Base-by-base conservation (phyloP, 1,139 yeast genomes). In the Magnusiomyces sp. region DNA sequence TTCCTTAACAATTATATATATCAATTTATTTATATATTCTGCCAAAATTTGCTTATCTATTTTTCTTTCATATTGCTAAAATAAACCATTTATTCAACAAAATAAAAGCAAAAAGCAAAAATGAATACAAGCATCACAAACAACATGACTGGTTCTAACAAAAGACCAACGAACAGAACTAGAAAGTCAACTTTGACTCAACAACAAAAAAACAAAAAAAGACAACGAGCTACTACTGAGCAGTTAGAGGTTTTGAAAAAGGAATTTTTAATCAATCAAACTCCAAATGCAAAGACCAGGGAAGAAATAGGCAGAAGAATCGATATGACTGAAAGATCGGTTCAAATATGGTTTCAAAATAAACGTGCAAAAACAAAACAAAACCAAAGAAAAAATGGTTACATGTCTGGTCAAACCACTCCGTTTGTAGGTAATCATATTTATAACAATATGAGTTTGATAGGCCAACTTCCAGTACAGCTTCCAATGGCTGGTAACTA, bases 321-420 rank as follows among this genome's bases (percentile, higher is more conserved):
- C 2, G 86, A 85, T 45, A 85, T 90, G 92, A 80, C 92, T 7
- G 96, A 89, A 61, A 77, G 95, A 57, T 89, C 95, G 4, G 95
- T 90, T 2, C 76, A 95, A 51, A 89, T 90, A 46, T 90, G 97
- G 97, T 90, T 90, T 63, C 97, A 90, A 65, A 90, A 90, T 63
- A 73, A 94, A 58, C 70, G 97, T 54, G 96, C 96, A 17, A 88
- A 88, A 62, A 74, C 80, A 47, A 75, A 90, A 62, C 81, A 78
- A 60, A 51, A 49, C 40, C 54, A 54, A 27, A 43, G 33, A 43
- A 43, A 34, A 20, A 38, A 43, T n/a, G 32, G 32, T 5, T 17
- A 9, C 19, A n/a, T 16, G 14, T 33, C 36, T 20, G 40, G 33
- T 14, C 37, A 32, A 42, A 42, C 32, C 17, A 16, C 19, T 14